A percentile compares a stretch with the other conserved stretches of the same genome.
Evolutionary conservation across 2,329 filamentous ascomycete species (phyloP).

Genomic region (Cercospora sesami): DNA sequence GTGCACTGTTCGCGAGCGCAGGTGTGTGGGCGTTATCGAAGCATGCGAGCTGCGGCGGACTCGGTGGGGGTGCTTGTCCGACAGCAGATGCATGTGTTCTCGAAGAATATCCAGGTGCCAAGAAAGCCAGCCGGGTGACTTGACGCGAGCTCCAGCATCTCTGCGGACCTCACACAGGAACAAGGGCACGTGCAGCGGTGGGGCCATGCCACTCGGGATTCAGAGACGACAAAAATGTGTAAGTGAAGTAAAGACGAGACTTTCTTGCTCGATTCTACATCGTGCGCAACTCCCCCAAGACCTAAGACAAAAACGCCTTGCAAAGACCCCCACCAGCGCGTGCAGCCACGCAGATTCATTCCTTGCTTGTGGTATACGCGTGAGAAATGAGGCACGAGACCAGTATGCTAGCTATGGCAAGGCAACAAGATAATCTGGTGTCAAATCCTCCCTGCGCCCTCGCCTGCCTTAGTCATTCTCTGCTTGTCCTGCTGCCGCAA

Average conservation of each 20-base stretch:
- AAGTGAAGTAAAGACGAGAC: slow-evolving; percentile 20
- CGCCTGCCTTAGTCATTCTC: slow-evolving; percentile 21
- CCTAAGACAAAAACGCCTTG: slow-evolving; percentile 21
- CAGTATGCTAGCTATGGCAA: slow-evolving; percentile 28
- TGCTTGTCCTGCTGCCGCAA: slow-evolving; percentile 33
- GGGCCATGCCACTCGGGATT: neutral
- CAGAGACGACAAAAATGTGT: neutral
- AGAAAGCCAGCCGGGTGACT: neutral
- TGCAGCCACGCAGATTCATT: neutral
- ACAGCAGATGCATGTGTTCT: neutral
- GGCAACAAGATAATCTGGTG: slow-evolving; percentile 19
- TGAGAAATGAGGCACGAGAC: slow-evolving; percentile 27
- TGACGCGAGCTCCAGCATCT: neutral
- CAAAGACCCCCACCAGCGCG: slow-evolving; percentile 20
- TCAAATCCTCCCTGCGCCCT: slow-evolving; percentile 17
- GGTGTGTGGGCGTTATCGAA: slow-evolving; percentile 10
- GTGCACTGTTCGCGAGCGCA: slow-evolving; percentile 4
- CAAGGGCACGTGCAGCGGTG: neutral
- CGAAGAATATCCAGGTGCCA: neutral
- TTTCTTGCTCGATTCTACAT: slow-evolving; percentile 26
- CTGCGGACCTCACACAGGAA: neutral
- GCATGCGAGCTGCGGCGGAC: slow-evolving; percentile 9
- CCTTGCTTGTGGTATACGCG: slow-evolving; percentile 10
- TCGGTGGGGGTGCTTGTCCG: neutral
- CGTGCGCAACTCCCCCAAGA: slow-evolving; percentile 19